Conservation (phyloP, 495 filamentous ascomycete genomes). For the Aspergillus ostianus region DNA sequence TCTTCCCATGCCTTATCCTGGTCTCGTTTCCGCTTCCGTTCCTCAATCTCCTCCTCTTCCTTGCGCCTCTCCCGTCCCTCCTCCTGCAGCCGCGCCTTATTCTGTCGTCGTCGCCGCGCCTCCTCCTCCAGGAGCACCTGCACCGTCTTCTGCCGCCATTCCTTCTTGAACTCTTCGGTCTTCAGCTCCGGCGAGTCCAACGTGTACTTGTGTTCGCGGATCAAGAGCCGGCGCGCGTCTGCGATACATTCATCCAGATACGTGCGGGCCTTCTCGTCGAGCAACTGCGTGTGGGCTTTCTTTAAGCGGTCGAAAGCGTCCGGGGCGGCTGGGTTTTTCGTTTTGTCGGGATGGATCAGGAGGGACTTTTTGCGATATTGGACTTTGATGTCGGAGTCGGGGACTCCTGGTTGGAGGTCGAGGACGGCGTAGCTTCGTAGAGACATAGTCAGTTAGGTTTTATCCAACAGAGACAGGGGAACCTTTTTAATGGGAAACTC, state of each 20-base stretch:
- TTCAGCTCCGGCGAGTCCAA: slow-evolving; percentile 84
- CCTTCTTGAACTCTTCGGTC: slow-evolving; percentile 68
- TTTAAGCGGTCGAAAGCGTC: slow-evolving; percentile 97
- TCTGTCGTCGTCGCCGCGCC: slow-evolving; percentile 74
- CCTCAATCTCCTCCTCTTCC: slow-evolving; percentile 82
- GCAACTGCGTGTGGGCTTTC: slow-evolving; percentile 84
- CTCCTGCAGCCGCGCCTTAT: slow-evolving; percentile 94
- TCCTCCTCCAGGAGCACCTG: slow-evolving; percentile 92
- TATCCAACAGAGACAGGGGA: neutral
- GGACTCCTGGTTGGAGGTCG: slow-evolving; percentile 90
- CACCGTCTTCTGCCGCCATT: slow-evolving; percentile 91
- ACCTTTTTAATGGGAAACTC: slow-evolving; percentile 39
- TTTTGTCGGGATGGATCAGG: slow-evolving; percentile 98
- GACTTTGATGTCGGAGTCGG: slow-evolving; percentile 93
- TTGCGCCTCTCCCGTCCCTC: slow-evolving; percentile 88
- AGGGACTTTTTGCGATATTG: slow-evolving; percentile 94
- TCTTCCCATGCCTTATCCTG: slow-evolving; percentile 92
- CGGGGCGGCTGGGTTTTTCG: slow-evolving; percentile 82
- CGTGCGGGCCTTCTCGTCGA: slow-evolving; percentile 88
- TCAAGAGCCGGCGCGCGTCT: slow-evolving; percentile 89
- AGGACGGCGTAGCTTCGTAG: slow-evolving; percentile 78
- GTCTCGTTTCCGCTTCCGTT: slow-evolving; percentile 88
- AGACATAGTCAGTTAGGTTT: neutral
- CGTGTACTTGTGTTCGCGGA: slow-evolving; percentile 90
- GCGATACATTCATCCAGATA: slow-evolving; percentile 92